phyloP scores from a whole-genome alignment of 768 basidiomycete species.

The Pulveroboletus sp. region DNA sequence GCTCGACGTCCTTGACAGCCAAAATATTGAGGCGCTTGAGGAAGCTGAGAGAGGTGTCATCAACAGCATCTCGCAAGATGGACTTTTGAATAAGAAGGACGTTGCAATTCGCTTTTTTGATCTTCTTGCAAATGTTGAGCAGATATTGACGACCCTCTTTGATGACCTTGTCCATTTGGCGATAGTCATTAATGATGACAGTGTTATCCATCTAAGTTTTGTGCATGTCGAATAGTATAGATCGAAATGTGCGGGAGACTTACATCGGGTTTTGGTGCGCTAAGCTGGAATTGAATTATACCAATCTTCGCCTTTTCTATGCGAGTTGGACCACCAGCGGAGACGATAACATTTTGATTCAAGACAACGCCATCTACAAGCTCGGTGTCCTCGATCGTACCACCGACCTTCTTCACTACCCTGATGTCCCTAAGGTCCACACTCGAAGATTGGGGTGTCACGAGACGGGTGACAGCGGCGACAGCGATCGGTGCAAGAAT shows the following conservation, averaged over 20 bases:
- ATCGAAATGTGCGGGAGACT: slow-evolving; percentile 23
- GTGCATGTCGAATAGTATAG: background rate
- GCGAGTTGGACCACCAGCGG: slow-evolving; percentile 89
- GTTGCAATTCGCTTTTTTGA: slow-evolving; percentile 99
- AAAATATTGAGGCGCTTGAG: slow-evolving; percentile 95
- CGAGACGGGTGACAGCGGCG: slow-evolving; percentile 88
- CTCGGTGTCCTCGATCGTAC: slow-evolving; percentile 98
- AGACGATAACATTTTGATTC: slow-evolving; percentile 87
- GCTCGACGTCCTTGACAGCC: slow-evolving; percentile 95
- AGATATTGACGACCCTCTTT: slow-evolving; percentile 98
- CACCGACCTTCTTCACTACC: slow-evolving; percentile 96
- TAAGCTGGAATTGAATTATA: slow-evolving; percentile 96
- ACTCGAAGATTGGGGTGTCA: slow-evolving; percentile 84
- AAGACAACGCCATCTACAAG: slow-evolving; percentile 95
- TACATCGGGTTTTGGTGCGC: slow-evolving; percentile 96
- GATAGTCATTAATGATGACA: slow-evolving; percentile 97
- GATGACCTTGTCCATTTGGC: slow-evolving; percentile 99
- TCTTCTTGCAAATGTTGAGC: slow-evolving; percentile 97
- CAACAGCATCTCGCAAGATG: slow-evolving; percentile 98
- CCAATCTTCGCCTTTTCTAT: slow-evolving; percentile 99
- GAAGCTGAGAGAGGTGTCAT: slow-evolving; percentile 95
- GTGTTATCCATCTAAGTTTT: slow-evolving; percentile 93
- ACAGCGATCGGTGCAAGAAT: slow-evolving; percentile 98
- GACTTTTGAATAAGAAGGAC: slow-evolving; percentile 99
- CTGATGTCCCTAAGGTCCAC: slow-evolving; percentile 96